Conservation (phyloP, 495 filamentous ascomycete genomes). For the Penicillium simplicissimum region DNA sequence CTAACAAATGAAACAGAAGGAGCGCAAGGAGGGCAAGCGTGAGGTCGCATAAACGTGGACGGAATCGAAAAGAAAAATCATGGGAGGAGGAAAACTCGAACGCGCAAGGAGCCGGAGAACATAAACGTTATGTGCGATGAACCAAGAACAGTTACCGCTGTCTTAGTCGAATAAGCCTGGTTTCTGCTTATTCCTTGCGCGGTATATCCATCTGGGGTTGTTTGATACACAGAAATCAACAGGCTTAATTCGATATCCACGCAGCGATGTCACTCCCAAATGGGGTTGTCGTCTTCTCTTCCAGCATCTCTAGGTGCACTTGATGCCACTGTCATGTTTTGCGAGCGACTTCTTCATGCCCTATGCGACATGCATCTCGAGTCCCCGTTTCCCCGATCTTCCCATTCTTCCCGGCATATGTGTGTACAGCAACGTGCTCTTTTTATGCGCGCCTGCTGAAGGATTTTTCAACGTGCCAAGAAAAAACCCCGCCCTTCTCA, state of each 20-base stretch:
- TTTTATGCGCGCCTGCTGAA: conserved; percentile 88
- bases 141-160: conserved; percentile 30
- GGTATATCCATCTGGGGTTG: conserved; percentile 28
- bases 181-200: conserved; percentile 37
- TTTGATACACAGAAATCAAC: conserved; percentile 38
- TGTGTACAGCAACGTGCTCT: conserved; percentile 96
- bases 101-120: conserved; percentile 44
- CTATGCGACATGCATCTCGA: conserved; percentile 5
- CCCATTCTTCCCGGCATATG: conserved; percentile 71
- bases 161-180: conserved; percentile 32
- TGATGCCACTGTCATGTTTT: background rate
- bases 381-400: conserved; percentile 19
- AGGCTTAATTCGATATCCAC: conserved; percentile 38
- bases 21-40: conserved; percentile 94
- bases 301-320: background rate
- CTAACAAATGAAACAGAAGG: conserved; percentile 74
- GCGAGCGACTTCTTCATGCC: background rate
- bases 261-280: conserved; percentile 26
- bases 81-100: conserved; percentile 33
- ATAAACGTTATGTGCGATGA: conserved; percentile 41
- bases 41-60: conserved; percentile 72
- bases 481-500: conserved; percentile 60
- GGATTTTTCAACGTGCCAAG: conserved; percentile 93
- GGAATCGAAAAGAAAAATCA: conserved; percentile 31
- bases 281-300: conserved; percentile 11